A percentile compares a stretch with the other conserved stretches of the same genome.
Evolutionary conservation across 164 flowering plant species (phyloP).

Genomic region (Liquidambar formosana): DNA sequence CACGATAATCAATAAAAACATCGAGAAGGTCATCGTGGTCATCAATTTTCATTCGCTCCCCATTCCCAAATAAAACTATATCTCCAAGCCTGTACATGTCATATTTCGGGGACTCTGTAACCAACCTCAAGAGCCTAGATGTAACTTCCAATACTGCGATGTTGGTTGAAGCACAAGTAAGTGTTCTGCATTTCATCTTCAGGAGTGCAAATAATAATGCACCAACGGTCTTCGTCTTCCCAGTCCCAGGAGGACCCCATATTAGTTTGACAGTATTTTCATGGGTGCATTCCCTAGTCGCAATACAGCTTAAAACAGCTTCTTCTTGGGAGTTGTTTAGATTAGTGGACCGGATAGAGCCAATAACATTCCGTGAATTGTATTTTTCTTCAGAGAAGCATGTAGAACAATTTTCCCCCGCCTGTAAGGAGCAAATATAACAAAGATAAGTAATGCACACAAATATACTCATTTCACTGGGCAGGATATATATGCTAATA

Average conservation of each 20-base stretch:
- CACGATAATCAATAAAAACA: conserved; percentile 49
- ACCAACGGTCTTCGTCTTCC: conserved; percentile 50
- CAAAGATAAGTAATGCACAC: background rate
- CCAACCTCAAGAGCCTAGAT: conserved; percentile 28
- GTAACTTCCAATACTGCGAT: conserved; percentile 45
- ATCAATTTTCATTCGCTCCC: conserved; percentile 40
- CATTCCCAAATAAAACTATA: conserved; percentile 52
- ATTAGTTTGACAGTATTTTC: conserved; percentile 34
- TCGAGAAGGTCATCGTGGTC: conserved; percentile 34
- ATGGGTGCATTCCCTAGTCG: conserved; percentile 26
- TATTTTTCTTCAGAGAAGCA: conserved; percentile 18
- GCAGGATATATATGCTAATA: too few species aligned
- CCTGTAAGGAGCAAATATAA: conserved; percentile 1
- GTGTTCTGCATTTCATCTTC: conserved; percentile 38
- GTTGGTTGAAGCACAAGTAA: conserved; percentile 61
- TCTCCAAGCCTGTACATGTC: conserved; percentile 49
- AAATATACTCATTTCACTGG: too few species aligned
- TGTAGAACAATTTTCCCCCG: conserved; percentile 16
- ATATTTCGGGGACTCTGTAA: conserved; percentile 9
- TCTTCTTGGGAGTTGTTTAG: conserved; percentile 40
- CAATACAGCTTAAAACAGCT: conserved; percentile 38
- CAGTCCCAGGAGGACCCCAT: conserved; percentile 72
- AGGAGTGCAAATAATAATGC: conserved; percentile 33
- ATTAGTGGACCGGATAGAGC: background rate
- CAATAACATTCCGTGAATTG: background rate